Evolutionary conservation across 441 rosid genomes (phyloP), one percentile per base, ranked within the genome.

Genomic region (Pelargonium fulgidum): DNA sequence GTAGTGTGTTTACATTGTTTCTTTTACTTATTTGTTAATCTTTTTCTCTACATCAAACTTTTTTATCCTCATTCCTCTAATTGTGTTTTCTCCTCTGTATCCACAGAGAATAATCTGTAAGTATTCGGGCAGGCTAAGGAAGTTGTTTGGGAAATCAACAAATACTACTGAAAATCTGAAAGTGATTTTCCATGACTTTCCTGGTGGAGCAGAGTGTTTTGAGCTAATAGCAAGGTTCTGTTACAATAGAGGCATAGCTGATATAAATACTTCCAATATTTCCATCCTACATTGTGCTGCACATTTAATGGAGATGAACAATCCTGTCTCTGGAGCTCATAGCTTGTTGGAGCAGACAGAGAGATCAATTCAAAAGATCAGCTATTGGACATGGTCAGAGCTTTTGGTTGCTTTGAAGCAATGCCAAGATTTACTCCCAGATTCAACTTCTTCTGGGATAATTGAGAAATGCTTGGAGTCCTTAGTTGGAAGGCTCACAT

Each of bases 301-400:
- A 4, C 69, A 59, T 66, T 86, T 77, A 75, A 73, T 83, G 86
- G 89, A 84, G 71, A 83, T 81, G 81, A 78, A 67, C 42, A 54
- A 11, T 6, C 50, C 77, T 42, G 44, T 48, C 0, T 29, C 36
- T 29, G 36, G 4, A 29, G 3, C 36, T 5, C 36, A 29, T 5
- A 88, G 81, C 69, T 80, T 86, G 41, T 45, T 85, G 69, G 85
- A 85, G 52, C 84, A 78, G 73, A 89, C 89, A 4, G 84, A 79
- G 71, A 91, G 85, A 76, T 85, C 83, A 50, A 77, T 93, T 75
- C 78, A 81, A 66, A 89, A 85, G 73, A 81, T 87, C 67, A 70
- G 73, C 52, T 83, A 75, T 62, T 90, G 93, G 98, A 63, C 87
- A 52, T 90, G 96, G 96, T 84, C 91, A 10, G 96, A 87, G 75